Evolutionary conservation across 306 rosid genomes (phyloP).

Genomic region (Alnus rubra): DNA sequence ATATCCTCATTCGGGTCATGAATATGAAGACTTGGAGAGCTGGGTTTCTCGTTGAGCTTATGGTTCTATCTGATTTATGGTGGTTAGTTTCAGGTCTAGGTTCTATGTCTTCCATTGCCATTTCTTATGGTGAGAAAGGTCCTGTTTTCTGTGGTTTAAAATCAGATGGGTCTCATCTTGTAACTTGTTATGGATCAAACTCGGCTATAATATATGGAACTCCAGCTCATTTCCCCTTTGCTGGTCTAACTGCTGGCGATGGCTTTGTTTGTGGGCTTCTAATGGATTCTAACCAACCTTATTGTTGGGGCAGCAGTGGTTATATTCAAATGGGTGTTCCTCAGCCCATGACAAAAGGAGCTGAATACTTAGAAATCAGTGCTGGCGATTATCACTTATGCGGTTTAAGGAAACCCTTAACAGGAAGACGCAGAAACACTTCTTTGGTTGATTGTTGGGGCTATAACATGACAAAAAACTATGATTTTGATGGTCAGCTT

Average conservation of each 20-base stretch:
- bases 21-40: slow-evolving; percentile 41
- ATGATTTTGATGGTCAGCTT: slow-evolving; percentile 69
- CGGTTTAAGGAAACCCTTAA: slow-evolving; percentile 64
- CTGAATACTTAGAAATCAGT: slow-evolving; percentile 74
- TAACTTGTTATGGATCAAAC: slow-evolving; percentile 75
- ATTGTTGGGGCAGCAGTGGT: slow-evolving; percentile 89
- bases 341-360: slow-evolving; percentile 69
- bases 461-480: slow-evolving; percentile 82
- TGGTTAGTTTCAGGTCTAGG: slow-evolving; percentile 66
- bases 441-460: slow-evolving; percentile 96
- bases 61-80: slow-evolving; percentile 50
- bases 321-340: slow-evolving; percentile 85
- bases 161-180: slow-evolving; percentile 89
- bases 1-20: slow-evolving; percentile 36
- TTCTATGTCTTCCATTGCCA: slow-evolving; percentile 87
- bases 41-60: slow-evolving; percentile 32
- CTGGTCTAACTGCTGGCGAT: slow-evolving; percentile 84
- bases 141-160: slow-evolving; percentile 72
- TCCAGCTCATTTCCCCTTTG: slow-evolving; percentile 60
- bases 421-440: slow-evolving; percentile 56
- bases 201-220: slow-evolving; percentile 75
- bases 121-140: slow-evolving; percentile 88
- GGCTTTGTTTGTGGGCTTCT: slow-evolving; percentile 94
- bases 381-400: slow-evolving; percentile 95
- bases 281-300: slow-evolving; percentile 72